Percentiles rank a stretch among this genome's conserved stretches.
These are phyloP conservation scores for Rhodotorula sp. DNA, from an alignment of 1,284 basidiomycete genomes.

Conservation along the genomic window DNA sequence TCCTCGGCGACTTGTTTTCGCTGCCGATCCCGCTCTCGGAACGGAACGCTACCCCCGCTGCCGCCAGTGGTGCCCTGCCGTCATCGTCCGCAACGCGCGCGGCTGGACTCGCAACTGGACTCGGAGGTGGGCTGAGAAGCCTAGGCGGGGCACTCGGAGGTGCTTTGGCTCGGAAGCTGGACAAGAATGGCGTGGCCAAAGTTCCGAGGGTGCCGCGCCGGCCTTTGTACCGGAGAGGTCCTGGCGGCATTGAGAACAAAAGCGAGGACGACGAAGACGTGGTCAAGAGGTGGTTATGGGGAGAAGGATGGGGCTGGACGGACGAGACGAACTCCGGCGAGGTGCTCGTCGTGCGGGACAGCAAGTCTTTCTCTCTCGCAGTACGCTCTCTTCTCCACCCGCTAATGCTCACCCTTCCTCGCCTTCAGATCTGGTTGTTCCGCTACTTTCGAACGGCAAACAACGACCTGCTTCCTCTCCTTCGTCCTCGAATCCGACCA, in stretches of 20 bases:
- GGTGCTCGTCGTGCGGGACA: slow-evolving; percentile 73
- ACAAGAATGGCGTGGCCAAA: slow-evolving; percentile 37
- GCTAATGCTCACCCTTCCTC: slow-evolving; percentile 4
- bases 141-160: slow-evolving; percentile 20
- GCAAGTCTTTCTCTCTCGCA: slow-evolving; percentile 55
- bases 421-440: slow-evolving; percentile 56
- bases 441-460: slow-evolving; percentile 80
- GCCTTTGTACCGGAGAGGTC: neutral
- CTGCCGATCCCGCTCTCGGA: slow-evolving; percentile 13
- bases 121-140: slow-evolving; percentile 12
- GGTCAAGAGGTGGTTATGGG: slow-evolving; percentile 49
- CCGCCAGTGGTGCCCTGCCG: neutral
- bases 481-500: neutral
- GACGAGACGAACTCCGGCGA: slow-evolving; percentile 58
- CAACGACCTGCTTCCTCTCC: slow-evolving; percentile 55
- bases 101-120: neutral
- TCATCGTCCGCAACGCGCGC: too few relatives aligned
- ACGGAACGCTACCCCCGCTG: neutral
- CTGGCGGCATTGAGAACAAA: slow-evolving; percentile 4
- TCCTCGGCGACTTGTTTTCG: slow-evolving; percentile 37
- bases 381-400: neutral
- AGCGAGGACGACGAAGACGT: slow-evolving; percentile 9
- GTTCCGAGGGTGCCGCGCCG: slow-evolving; percentile 19
- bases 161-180: slow-evolving; percentile 32
- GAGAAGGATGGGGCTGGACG: slow-evolving; percentile 68